Base-by-base conservation (phyloP, 139 green algal genomes). In the Asterochloris sp. region DNA sequence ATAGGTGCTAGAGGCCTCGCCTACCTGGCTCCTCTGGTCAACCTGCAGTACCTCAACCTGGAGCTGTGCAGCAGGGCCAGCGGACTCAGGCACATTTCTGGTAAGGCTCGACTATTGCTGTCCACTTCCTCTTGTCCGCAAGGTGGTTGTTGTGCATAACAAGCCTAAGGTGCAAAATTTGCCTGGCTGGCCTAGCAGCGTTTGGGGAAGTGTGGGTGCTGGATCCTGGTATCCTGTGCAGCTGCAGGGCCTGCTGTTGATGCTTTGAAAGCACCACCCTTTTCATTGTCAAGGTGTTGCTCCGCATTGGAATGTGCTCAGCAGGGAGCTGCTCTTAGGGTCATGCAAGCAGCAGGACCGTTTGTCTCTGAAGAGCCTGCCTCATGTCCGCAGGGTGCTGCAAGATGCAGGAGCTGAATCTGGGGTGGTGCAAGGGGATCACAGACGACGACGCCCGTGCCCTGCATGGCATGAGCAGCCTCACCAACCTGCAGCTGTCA, bases 361-460 rank as follows among this genome's bases (percentile, higher is more conserved):
- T 77, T 11, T 66, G 11, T 27, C 15, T 60, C 0, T 4, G 6
- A 16, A 8, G 64, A 62, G 29, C 14, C n/a, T n/a, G 15, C 67
- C n/a, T 28, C 0, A 4, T 6, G 12, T 60, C 24, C 15, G 21
- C 84, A 83, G 79, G 80, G 10, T 23, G 82, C 62, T 11, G 24
- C 67, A 67, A 81, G 84, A 75, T 87, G 67, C 23, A 74, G 69
- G 11, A 28, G 16, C 61, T 92, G 11, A 73, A 91, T 69, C 62
- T 91, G 28, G 88, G 87, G 11, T 91, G 88, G 84, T 91, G 88
- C 87, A 68, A 62, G 60, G 27, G 21, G 8, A 60, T 88, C n/a
- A 62, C 62, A 10, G 83, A 88, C 62, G 66, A 61, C 1, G 88
- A 92, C 54, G 79, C 84, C 10, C 21, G 23, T 16, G 82, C 71